These are phyloP conservation scores for Conticribra weissflogii DNA, from an alignment of 108 stramenopile genomes.

Conservation along the genomic window DNA sequence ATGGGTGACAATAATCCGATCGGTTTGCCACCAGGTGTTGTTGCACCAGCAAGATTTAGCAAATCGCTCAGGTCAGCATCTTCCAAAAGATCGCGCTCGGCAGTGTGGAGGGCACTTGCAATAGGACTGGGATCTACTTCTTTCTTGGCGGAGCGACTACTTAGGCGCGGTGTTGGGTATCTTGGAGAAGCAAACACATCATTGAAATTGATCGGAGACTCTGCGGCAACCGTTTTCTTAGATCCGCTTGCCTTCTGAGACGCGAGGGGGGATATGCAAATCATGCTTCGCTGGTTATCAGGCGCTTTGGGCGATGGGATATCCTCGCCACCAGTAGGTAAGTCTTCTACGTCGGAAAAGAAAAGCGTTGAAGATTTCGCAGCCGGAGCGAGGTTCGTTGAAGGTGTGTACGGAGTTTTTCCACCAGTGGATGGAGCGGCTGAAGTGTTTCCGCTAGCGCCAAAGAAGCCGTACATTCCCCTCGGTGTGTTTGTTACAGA, in stretches of 20 bases:
- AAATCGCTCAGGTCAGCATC: constrained; percentile 87
- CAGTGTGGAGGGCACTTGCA: constrained; percentile 66
- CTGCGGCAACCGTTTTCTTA: constrained; percentile 15
- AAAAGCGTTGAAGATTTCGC: constrained; percentile 67
- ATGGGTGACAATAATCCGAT: constrained; percentile 42
- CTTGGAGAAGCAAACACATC: constrained; percentile 77
- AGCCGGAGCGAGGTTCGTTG: constrained; percentile 64
- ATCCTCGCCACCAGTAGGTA: constrained; percentile 42
- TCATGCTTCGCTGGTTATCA: constrained; percentile 57
- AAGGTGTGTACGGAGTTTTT: constrained; percentile 37
- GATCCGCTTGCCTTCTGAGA: constrained; percentile 47
- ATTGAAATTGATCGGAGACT: constrained; percentile 76
- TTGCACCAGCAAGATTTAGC: constrained; percentile 77
- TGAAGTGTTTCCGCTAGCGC: not conserved
- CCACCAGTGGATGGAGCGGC: constrained; percentile 2
- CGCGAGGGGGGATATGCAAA: constrained; percentile 83
- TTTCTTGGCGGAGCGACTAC: constrained; percentile 45
- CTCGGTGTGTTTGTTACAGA: constrained; percentile 74
- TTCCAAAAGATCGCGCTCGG: constrained; percentile 77
- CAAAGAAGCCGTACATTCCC: constrained; percentile 54
- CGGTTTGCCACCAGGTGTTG: constrained; percentile 51
- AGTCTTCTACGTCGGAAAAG: constrained; percentile 47
- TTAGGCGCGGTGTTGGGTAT: constrained; percentile 7
- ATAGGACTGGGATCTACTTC: constrained; percentile 45
- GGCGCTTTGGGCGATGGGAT: constrained; percentile 30